Base-by-base conservation (phyloP, 2,329 filamentous ascomycete species). In the Hypoxylon sp. region DNA sequence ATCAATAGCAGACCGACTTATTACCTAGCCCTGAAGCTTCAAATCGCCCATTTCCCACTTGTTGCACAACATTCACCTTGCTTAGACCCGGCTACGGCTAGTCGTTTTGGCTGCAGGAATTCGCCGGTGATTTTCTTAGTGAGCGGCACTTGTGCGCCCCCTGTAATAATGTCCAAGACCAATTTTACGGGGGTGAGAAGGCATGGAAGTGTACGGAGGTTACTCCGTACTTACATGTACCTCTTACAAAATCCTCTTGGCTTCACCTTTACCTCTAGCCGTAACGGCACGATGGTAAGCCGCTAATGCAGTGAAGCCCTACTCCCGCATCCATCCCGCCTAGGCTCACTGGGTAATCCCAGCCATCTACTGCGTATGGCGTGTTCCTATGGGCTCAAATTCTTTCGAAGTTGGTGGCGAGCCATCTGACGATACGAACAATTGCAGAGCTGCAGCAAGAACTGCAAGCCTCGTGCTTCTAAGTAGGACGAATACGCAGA, bases 231-330 rank as follows among this genome's bases (percentile, higher is more conserved):
- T 35, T 47, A 37, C 53, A 21, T 17, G 6, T 7, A n/a, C 37
- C 11, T 21, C 24, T 27, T 27, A 27, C 24, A 2, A 27, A 27
- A 27, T 46, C n/a, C 27, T 27, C n/a, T 56, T 44, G 27, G 37
- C 53, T 19, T 39, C 27, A 42, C 29, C 53, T 47, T 39, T 11
- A 17, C 44, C 37, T 15, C 19, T 17, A 42, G 37, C 27, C 27
- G 44, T 27, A 47, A 47, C 39, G 27, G 27, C 56, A 24, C 42
- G 21, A 59, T 51, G 47, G 46, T 51, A 59, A 62, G 57, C 59
- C 55, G 42, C 59, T 62, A 69, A 69, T 62, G 59, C 59, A 51
- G 39, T 54, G 62, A 50, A 69, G 46, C 54, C 31, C 32, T 60
- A 29, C 15, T 52, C 39, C 59, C 63, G 52, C 53, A 54, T 61